Evolutionary conservation across 2,329 filamentous ascomycete genomes (phyloP).

Genomic region (Hymenoscyphus linearis): DNA sequence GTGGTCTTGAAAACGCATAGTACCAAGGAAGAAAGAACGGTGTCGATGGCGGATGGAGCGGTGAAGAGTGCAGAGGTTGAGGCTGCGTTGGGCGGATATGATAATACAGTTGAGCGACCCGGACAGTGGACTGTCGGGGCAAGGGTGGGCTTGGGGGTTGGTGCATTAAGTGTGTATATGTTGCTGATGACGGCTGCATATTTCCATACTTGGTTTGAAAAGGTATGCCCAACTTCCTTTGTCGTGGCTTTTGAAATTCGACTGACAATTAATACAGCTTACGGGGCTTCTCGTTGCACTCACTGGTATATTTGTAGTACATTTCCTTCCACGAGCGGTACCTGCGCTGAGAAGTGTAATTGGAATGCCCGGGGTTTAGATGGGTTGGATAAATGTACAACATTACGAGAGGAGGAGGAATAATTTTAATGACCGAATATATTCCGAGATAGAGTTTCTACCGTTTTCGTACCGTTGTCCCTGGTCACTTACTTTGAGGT

Average conservation of each 20-base stretch:
- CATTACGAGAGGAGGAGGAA: neutral
- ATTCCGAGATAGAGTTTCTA: neutral
- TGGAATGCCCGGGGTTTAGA: constrained; percentile 39
- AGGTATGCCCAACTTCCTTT: constrained; percentile 48
- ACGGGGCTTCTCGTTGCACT: constrained; percentile 45
- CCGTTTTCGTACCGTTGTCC: neutral
- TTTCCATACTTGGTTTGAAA: constrained; percentile 98
- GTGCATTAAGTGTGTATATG: constrained; percentile 85
- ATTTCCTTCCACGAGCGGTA: constrained; percentile 43
- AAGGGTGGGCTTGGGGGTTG: constrained; percentile 57
- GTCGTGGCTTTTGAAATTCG: neutral
- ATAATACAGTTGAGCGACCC: constrained; percentile 12
- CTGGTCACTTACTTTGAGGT: neutral
- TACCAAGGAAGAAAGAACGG: constrained; percentile 54
- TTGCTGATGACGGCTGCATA: constrained; percentile 96
- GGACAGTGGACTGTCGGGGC: constrained; percentile 40
- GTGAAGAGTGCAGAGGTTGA: constrained; percentile 55
- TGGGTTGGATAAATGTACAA: neutral
- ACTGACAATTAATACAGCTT: constrained; percentile 33
- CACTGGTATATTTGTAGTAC: constrained; percentile 43
- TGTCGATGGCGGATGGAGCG: constrained; percentile 62
- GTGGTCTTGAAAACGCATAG: constrained; percentile 45
- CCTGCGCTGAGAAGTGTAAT: constrained; percentile 40
- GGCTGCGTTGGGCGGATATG: constrained; percentile 13
- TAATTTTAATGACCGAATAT: neutral